Conservation (phyloP, 306 rosid genomes). For the Ochetophila trinervis region DNA sequence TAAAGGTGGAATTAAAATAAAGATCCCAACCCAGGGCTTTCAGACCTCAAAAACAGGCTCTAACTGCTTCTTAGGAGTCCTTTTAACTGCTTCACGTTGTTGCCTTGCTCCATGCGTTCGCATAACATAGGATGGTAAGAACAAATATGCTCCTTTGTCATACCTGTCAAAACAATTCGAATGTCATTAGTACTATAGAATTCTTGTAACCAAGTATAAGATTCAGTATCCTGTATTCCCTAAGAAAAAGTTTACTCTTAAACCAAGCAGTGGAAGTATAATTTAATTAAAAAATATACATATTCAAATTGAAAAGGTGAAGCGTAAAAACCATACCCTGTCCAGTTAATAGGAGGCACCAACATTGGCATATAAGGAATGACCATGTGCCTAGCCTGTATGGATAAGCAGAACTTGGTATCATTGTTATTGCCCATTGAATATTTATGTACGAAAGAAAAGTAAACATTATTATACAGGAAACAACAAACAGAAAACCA, state of each 20-base stretch:
- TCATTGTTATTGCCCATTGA: constrained; percentile 21
- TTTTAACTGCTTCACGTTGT: constrained; percentile 80
- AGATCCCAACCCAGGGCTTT: constrained; percentile 7
- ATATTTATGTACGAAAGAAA: not conserved
- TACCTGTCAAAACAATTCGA: constrained; percentile 49
- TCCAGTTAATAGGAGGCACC: constrained; percentile 87
- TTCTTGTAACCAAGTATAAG: not conserved
- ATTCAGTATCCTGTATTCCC: not conserved
- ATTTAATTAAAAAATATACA: not conserved
- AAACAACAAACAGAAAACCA: constrained; percentile 8
- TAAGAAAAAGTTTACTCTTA: not conserved
- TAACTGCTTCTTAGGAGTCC: constrained; percentile 57
- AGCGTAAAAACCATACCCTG: constrained; percentile 52
- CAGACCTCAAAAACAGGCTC: constrained; percentile 78
- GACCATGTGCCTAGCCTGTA: constrained; percentile 97
- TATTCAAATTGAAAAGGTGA: not conserved
- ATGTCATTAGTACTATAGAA: constrained; percentile 4
- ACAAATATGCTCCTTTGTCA: constrained; percentile 86
- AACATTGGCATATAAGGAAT: constrained; percentile 98
- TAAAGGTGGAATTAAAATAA: constrained; percentile 14
- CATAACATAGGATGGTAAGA: constrained; percentile 90
- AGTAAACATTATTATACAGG: not conserved
- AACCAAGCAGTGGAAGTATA: not conserved
- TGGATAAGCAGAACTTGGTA: constrained; percentile 22
- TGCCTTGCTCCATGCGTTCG: constrained; percentile 93